Base-by-base conservation (phyloP, 2,329 filamentous ascomycete species). In the Diatrype stigma region DNA sequence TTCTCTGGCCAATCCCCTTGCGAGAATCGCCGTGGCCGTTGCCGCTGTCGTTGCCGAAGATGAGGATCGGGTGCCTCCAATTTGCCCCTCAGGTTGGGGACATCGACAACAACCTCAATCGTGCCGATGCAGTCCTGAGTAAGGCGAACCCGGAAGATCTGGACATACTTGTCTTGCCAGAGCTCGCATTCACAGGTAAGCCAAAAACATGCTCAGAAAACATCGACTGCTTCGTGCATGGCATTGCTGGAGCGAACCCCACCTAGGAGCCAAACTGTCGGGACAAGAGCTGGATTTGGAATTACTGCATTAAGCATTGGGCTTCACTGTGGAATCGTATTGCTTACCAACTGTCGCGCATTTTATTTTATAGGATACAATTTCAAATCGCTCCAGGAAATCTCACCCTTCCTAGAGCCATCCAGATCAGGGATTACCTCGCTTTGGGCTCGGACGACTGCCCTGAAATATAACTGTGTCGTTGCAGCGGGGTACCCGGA, bases 401-500 rank as follows among this genome's bases (percentile, higher is more conserved):
- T 93, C 42, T 69, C 70, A 1, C 86, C 87, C 0, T 87, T 76
- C 58, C 79, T 93, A 3, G 89, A 94, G 62, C 79, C 75, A 0
- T 80, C 80, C 0, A 78, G 80, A 5, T 73, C 80, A 0, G 89
- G 89, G 0, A 81, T 87, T 48, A 84, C 78, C 6, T 84, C 87
- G 0, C 67, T 86, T 19, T 94, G 89, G 89, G 87, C 88, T 0
- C 74, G 81, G 35, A 81, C 78, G 0, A 81, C 77, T 0, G 89
- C 89, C 0, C 71, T 82, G 21, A 84, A 83, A 58, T 76, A 87
- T 60, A 75, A 84, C 52, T 91, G 87, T 61, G 71, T 77, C 47
- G 86, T 93, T 0, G 79, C 81, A 0, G 81, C 83, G 1, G 89
- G 89, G 0, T 94, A 93, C 50, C 89, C 89, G 0, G 89, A 94